These are phyloP conservation scores for Barnettozyma salicaria DNA, from an alignment of 805 yeast genomes.

Conservation along the genomic window DNA sequence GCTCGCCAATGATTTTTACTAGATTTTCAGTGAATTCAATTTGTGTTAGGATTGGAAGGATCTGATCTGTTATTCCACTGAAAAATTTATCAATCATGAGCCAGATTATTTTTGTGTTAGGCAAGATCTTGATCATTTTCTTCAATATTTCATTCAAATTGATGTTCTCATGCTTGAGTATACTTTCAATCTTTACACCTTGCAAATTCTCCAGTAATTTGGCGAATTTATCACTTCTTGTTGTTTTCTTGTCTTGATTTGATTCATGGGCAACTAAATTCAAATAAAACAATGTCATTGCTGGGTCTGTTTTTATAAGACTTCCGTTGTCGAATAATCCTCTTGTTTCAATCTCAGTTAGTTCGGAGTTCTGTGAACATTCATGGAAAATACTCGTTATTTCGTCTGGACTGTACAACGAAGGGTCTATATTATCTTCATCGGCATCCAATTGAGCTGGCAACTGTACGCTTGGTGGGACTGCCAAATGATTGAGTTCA, in stretches of 20 bases:
- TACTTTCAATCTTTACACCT: constrained; percentile 15
- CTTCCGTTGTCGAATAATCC: constrained; percentile 21
- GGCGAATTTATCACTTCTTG: constrained; percentile 13
- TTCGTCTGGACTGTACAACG: constrained; percentile 13
- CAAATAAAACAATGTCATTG: constrained; percentile 13
- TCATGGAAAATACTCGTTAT: constrained; percentile 13
- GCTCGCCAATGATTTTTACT: constrained; percentile 38
- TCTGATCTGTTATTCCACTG: constrained; percentile 36
- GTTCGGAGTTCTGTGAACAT: constrained; percentile 13
- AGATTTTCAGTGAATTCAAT: constrained; percentile 36
- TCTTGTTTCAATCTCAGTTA: constrained; percentile 12
- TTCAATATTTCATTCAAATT: constrained; percentile 16
- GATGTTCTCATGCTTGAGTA: constrained; percentile 14
- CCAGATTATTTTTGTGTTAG: constrained; percentile 51
- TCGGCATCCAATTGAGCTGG: background rate
- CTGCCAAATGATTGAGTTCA: background rate
- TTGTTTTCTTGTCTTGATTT: constrained; percentile 2
- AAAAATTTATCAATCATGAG: constrained; percentile 48
- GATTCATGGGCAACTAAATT: constrained; percentile 9
- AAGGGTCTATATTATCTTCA: constrained; percentile 16
- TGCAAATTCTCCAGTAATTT: constrained; percentile 15
- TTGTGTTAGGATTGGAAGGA: constrained; percentile 62
- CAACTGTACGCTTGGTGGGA: background rate
- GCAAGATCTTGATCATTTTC: constrained; percentile 38
- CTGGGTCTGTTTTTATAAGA: constrained; percentile 17